A percentile compares a stretch with the other conserved stretches of the same genome.
These are phyloP conservation scores for Xylaria sp. DNA, from an alignment of 2,329 filamentous ascomycete genomes.

Conservation along the genomic window DNA sequence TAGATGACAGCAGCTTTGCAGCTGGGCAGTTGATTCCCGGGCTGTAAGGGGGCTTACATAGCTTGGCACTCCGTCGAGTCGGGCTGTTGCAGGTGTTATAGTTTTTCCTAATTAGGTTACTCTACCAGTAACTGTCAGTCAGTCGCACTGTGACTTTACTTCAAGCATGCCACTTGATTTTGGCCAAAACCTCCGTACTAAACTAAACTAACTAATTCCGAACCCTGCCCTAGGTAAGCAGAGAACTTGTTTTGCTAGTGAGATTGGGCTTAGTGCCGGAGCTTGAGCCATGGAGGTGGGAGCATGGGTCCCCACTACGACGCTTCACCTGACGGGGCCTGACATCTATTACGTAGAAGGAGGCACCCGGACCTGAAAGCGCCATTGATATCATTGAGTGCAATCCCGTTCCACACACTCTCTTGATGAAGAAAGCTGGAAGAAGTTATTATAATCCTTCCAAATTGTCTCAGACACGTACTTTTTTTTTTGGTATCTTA, in stretches of 20 bases:
- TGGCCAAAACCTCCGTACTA: no score
- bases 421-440: slow-evolving; percentile 1
- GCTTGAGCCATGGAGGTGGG: slow-evolving; percentile 12
- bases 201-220: no score
- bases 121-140: no score
- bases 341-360: slow-evolving; percentile 30
- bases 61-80: no score
- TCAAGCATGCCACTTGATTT: no score
- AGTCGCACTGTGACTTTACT: no score
- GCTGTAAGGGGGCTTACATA: no score
- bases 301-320: not conserved
- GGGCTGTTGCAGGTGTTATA: no score
- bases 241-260: not conserved
- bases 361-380: slow-evolving; percentile 6
- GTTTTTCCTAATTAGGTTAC: no score
- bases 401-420: slow-evolving; percentile 7
- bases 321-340: slow-evolving; percentile 9
- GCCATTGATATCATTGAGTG: slow-evolving; percentile 37
- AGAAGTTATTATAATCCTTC: not conserved
- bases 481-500: no score
- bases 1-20: no score
- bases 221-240: not conserved
- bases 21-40: no score
- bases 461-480: not conserved
- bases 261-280: not conserved